These are phyloP conservation scores for Magnaporthiopsis rhizophila DNA, from an alignment of 2,329 filamentous ascomycete species.

Conservation along the genomic window DNA sequence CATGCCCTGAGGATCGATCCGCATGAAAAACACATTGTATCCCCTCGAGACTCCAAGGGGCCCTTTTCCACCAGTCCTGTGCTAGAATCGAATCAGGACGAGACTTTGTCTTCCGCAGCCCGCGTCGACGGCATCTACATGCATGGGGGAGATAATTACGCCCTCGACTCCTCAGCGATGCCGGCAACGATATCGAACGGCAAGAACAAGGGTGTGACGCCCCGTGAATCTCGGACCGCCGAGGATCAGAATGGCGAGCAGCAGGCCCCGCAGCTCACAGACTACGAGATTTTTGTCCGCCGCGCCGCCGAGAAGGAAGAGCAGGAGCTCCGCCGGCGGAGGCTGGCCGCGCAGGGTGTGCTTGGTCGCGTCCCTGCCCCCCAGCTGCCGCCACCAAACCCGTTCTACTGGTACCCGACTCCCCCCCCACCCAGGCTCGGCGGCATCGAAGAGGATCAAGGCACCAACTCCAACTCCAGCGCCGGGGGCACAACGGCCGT, in stretches of 20 bases:
- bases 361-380: conserved; percentile 15
- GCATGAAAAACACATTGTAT: not conserved
- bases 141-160: not conserved
- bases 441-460: conserved; percentile 1
- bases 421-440: not conserved
- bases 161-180: not conserved
- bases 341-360: conserved; percentile 15
- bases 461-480: conserved; percentile 5
- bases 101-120: not conserved
- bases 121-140: not conserved
- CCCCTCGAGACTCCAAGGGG: not conserved
- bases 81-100: not conserved
- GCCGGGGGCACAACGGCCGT: conserved; percentile 8
- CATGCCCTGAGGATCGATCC: not conserved
- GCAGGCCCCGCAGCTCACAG: conserved; percentile 6
- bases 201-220: not conserved
- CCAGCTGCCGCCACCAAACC: not conserved
- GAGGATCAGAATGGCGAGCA: not conserved
- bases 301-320: conserved; percentile 16
- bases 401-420: conserved; percentile 1
- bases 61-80: not conserved
- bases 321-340: conserved; percentile 17
- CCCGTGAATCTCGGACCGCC: not conserved
- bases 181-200: not conserved
- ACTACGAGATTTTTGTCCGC: conserved; percentile 22